phyloP scores from a whole-genome alignment of 1,139 yeast genomes.

The Candida mesenterica region DNA sequence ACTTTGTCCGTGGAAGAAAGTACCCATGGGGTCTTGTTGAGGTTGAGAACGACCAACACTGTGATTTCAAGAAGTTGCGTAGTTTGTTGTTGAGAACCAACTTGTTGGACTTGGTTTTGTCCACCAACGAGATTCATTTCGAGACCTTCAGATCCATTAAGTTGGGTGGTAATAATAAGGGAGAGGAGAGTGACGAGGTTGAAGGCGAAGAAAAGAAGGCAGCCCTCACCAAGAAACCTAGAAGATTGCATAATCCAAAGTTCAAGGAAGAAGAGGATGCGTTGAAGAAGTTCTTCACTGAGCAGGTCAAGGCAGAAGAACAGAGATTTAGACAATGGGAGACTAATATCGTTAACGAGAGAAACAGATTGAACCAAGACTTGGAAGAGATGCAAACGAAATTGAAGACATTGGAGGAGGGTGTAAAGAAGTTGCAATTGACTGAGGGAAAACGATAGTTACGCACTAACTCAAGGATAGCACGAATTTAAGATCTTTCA shows the following conservation, averaged over 20 bases:
- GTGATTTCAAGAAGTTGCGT: conserved; percentile 92
- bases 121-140: conserved; percentile 91
- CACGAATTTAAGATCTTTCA: not conserved
- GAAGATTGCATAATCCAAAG: conserved; percentile 75
- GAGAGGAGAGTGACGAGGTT: conserved; percentile 35
- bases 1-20: conserved; percentile 82
- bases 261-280: conserved; percentile 96
- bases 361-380: conserved; percentile 91
- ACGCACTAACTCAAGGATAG: too few species aligned
- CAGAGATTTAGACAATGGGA: conserved; percentile 98
- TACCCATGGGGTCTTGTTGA: conserved; percentile 98
- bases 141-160: conserved; percentile 84
- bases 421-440: conserved; percentile 66
- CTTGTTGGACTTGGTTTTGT: conserved; percentile 81
- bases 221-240: conserved; percentile 41
- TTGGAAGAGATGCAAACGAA: conserved; percentile 82
- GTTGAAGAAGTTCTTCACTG: conserved; percentile 92
- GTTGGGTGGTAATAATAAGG: conserved; percentile 54
- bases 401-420: conserved; percentile 70
- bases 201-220: conserved; percentile 28
- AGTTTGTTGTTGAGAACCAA: conserved; percentile 86
- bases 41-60: conserved; percentile 92
- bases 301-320: conserved; percentile 95
- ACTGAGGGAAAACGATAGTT: conserved; percentile 32
- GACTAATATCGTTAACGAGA: conserved; percentile 89